These are phyloP conservation scores for Straminergon stramineum DNA, from an alignment of 225 moss, liverwort and hornwort genomes.

Conservation along the genomic window DNA sequence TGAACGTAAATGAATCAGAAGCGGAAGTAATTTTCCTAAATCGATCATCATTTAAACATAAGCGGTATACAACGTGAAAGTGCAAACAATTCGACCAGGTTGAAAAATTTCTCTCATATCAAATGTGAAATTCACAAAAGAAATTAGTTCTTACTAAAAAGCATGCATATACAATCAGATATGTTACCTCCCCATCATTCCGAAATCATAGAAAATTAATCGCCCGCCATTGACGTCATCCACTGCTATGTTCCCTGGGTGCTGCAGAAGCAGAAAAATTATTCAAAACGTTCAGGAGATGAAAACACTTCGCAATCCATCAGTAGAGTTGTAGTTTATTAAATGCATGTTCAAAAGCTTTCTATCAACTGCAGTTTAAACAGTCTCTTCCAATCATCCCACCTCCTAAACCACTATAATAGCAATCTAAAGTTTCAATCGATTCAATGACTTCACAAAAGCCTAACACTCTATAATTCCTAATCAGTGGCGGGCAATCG, in stretches of 20 bases:
- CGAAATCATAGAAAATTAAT: conserved; percentile 95
- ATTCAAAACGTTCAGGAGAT: not conserved
- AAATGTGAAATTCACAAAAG: not conserved
- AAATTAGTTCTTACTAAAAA: not conserved
- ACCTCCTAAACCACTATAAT: not conserved
- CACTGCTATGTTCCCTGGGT: conserved; percentile 97
- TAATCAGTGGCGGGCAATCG: not conserved
- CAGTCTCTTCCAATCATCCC: not conserved
- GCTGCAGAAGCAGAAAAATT: conserved; percentile 34
- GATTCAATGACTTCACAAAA: not conserved
- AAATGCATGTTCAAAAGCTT: not conserved
- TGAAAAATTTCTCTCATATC: not conserved
- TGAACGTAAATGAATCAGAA: not conserved
- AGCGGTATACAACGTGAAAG: not conserved
- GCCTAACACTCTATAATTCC: not conserved
- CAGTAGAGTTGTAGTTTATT: not conserved
- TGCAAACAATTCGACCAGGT: not conserved
- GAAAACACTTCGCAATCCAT: not conserved
- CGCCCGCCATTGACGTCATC: conserved; percentile 93
- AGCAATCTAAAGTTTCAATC: not conserved
- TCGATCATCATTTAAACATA: not conserved
- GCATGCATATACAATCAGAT: not conserved
- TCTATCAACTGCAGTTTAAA: not conserved
- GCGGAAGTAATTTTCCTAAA: not conserved
- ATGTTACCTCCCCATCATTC: conserved; percentile 97